Evolutionary conservation across 345 rosid genomes (phyloP), one percentile per base, ranked within the genome.

Genomic region (Gossypium arboreum): DNA sequence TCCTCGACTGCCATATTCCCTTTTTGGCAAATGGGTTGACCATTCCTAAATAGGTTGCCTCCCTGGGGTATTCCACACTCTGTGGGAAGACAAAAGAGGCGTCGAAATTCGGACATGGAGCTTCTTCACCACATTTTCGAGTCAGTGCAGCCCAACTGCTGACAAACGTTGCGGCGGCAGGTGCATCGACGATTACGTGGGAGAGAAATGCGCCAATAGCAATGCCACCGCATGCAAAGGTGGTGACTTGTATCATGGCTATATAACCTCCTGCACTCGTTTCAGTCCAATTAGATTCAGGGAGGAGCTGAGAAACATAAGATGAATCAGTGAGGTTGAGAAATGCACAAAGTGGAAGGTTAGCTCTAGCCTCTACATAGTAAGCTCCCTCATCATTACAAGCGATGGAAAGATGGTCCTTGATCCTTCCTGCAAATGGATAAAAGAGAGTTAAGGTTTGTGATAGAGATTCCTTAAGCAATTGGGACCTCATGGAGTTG

Each of bases 141-240:
- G 79, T 63, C 5, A 61, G 3, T 1, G 70, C 71, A 1, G 83
- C 72, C 72, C 87, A 81, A 72, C 68, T 34, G 15, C 44, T 79
- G 67, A 79, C 13, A 70, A 82, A 79, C 9, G 71, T 8, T 1
- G 20, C 48, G 1, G 73, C 39, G 0, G 83, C 51, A 11, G 75
- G 48, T 45, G 74, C 86, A 45, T 81, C 83, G 1, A 44, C 66
- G 2, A 79, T 7, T 69, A 74, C 60, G 45, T 84, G 86, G 84
- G 0, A 76, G 9, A 84, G 12, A 0, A 61, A 25, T 39, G 52
- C 6, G 9, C 78, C 81, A 16, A 79, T 50, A 12, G 71, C 81
- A 29, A 84, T 0, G 22, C 83, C 82, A 7, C 83, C 81, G 16
- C 86, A 77, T 11, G 65, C 58, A 48, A 84, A 84, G 73, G 59